Percentiles rank a stretch among this genome's conserved stretches.
These are phyloP conservation scores for Elaeagnus macrophylla DNA, from an alignment of 306 rosid species.

Conservation along the genomic window DNA sequence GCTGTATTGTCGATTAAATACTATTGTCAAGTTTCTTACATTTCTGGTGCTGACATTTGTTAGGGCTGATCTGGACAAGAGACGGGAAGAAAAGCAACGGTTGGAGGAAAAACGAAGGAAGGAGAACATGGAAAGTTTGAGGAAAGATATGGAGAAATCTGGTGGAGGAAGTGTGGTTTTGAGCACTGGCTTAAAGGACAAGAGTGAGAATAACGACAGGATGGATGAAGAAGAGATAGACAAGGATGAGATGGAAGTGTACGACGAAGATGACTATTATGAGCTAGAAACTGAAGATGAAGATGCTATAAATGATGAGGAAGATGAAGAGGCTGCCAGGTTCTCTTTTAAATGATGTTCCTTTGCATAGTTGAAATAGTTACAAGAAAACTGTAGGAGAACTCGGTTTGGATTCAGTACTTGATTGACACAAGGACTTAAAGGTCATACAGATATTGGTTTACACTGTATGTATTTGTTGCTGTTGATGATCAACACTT, in stretches of 20 bases:
- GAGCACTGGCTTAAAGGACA: constrained; percentile 71
- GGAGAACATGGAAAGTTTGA: constrained; percentile 63
- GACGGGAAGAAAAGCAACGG: constrained; percentile 60
- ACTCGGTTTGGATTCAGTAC: too few relatives aligned
- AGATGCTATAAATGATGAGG: constrained; percentile 42
- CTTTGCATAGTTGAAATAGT: background rate
- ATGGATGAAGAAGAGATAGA: constrained; percentile 43
- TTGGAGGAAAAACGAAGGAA: constrained; percentile 69
- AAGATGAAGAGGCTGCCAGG: constrained; percentile 40
- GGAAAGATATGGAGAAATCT: constrained; percentile 63
- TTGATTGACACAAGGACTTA: too few relatives aligned
- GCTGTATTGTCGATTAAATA: background rate
- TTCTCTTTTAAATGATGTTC: constrained; percentile 28
- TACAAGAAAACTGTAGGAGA: too few relatives aligned
- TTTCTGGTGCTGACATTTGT: constrained; percentile 7
- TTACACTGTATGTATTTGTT: too few relatives aligned
- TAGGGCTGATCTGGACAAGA: constrained; percentile 79
- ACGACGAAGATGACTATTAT: constrained; percentile 28
- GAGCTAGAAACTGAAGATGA: constrained; percentile 41
- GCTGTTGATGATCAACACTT: too few relatives aligned
- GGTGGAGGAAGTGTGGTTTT: constrained; percentile 56
- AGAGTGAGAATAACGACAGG: constrained; percentile 24
- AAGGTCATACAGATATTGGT: too few relatives aligned
- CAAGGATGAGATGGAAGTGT: constrained; percentile 27
- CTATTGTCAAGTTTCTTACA: constrained; percentile 13